Evolutionary conservation across 768 basidiomycete genomes (phyloP), one percentile per base, ranked within the genome.

Genomic region (Pulveroboletus sp.): DNA sequence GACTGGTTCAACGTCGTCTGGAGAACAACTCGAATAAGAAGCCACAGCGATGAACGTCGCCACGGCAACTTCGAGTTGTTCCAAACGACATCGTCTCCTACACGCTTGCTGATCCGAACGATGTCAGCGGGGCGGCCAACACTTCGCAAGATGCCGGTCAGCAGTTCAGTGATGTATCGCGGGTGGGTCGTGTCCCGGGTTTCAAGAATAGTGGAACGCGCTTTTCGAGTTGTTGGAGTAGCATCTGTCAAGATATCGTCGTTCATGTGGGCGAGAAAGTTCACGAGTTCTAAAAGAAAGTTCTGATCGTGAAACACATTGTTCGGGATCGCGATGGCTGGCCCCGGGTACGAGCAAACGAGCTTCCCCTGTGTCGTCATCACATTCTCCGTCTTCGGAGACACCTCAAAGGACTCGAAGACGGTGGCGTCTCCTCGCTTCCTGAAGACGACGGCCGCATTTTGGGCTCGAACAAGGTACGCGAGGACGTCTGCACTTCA

Each of bases 21-120:
- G 17, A 77, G 49, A 1, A 69, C 66, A 3, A 80, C 74, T 9
- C 77, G 73, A 23, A 77, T 58, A 16, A 77, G 57, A 4, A 79
- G 70, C 78, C 78, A 81, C 11, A 76, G 61, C 1, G 75, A 62
- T 2, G 76, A 75, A 17, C 79, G 67, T 29, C 80, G 63, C 79
- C 79, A 81, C 67, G 79, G 44, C 9, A 67, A 62, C 21, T 51
- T 40, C 2, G 72, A 62, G n/a, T 63, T 47, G 7, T 65, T 32
- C 74, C 75, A 75, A 1, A 75, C 62, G 3, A 78, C 72, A n/a
- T 80, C 74, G 43, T 80, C 77, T 8, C 63, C 67, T 0, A 79
- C 66, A 8, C 74, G 72, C n/a, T n/a, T n/a, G n/a, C 63, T 47
- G 7, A 64, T 32, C 74, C 75, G 75, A 1, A 75, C 62, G 5